phyloP scores from a whole-genome alignment of 2,329 filamentous ascomycete species.

The Huntiella savannae region DNA sequence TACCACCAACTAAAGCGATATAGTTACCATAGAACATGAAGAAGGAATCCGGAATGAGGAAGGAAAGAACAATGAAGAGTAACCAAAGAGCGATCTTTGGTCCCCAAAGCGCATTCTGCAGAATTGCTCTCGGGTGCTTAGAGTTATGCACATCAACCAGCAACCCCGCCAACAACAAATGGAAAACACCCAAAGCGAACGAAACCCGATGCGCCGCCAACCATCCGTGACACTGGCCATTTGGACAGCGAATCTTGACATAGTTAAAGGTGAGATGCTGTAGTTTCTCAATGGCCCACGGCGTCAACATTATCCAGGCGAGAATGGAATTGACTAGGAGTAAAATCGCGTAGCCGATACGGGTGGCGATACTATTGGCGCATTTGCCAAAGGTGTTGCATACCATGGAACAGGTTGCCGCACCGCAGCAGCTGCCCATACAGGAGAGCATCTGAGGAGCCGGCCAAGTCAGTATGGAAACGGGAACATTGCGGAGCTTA shows the following conservation, averaged over 20 bases:
- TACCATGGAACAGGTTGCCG: constrained; percentile 87
- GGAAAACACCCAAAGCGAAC: constrained; percentile 88
- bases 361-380: constrained; percentile 90
- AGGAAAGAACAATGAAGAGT: constrained; percentile 69
- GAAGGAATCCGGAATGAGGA: constrained; percentile 87
- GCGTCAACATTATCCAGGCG: constrained; percentile 97
- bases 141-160: constrained; percentile 75
- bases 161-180: constrained; percentile 66
- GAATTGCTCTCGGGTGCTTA: constrained; percentile 65
- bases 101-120: constrained; percentile 99
- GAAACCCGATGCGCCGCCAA: constrained; percentile 95
- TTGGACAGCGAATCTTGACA: constrained; percentile 83
- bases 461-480: not conserved
- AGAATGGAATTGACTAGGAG: constrained; percentile 92
- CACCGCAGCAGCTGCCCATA: constrained; percentile 82
- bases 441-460: constrained; percentile 50
- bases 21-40: constrained; percentile 96
- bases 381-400: constrained; percentile 94
- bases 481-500: not conserved
- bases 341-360: constrained; percentile 88
- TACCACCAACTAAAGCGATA: constrained; percentile 68
- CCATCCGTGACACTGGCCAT: constrained; percentile 84
- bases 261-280: constrained; percentile 86
- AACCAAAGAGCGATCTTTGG: constrained; percentile 88
- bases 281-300: constrained; percentile 93